Conservation (phyloP, 2,329 filamentous ascomycete genomes). For the Penicillium rolfsii region DNA sequence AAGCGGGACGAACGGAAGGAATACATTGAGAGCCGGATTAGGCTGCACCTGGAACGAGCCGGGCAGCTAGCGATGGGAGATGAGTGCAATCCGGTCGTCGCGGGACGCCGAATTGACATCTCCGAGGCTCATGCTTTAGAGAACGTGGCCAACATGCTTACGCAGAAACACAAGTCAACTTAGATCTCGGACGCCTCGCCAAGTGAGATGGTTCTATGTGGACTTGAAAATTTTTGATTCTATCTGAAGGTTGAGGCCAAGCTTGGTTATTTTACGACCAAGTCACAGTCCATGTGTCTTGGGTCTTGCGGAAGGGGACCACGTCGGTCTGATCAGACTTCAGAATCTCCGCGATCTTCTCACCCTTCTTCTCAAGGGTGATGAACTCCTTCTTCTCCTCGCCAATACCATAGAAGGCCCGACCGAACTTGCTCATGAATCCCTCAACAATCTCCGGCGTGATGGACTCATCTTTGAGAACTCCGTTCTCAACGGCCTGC, state of each 20-base stretch:
- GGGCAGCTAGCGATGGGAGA: constrained; percentile 43
- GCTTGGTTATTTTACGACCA: constrained; percentile 32
- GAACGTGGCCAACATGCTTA: constrained; percentile 42
- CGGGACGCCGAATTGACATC: constrained; percentile 45
- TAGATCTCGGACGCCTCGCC: constrained; percentile 9
- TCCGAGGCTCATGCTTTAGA: constrained; percentile 49
- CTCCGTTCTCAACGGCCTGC: constrained; percentile 57
- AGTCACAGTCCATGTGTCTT: constrained; percentile 52
- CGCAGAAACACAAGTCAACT: constrained; percentile 27
- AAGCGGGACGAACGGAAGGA: constrained; percentile 73
- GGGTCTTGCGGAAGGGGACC: constrained; percentile 66
- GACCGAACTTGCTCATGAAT: constrained; percentile 62
- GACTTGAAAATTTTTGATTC: constrained; percentile 12
- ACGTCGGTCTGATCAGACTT: constrained; percentile 62
- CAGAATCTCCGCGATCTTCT: constrained; percentile 59
- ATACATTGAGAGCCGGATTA: constrained; percentile 81
- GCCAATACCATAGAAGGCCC: constrained; percentile 61
- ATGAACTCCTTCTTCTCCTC: constrained; percentile 55
- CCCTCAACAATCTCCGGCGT: constrained; percentile 58
- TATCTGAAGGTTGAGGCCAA: neutral
- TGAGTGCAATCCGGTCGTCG: constrained; percentile 40
- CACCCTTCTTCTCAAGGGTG: constrained; percentile 59
- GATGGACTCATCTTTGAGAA: constrained; percentile 58
- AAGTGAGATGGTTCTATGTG: constrained; percentile 7
- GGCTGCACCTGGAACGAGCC: constrained; percentile 70